Base-by-base conservation (phyloP, 768 basidiomycete genomes). In the Termitomyces sp. region DNA sequence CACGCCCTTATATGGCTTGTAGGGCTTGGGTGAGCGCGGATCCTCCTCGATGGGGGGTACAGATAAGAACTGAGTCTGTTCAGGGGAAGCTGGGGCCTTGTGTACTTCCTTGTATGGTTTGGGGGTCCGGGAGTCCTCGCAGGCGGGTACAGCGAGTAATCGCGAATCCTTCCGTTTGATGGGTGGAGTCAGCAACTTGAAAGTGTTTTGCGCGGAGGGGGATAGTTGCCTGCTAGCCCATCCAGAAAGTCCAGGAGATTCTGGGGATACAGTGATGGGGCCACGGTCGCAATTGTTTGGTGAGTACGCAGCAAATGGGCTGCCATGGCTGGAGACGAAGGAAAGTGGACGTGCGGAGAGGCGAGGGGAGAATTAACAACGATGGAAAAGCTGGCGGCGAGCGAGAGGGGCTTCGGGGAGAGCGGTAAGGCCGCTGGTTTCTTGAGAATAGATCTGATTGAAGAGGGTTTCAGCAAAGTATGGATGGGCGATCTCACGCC, bases 271-370 rank as follows among this genome's bases (percentile, higher is more conserved):
- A 36, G 77, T 73, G 68, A 87, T 86, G 10, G 88, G 81, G 0
- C 78, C 80, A 43, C 88, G 83, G 68, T 89, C 88, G 66, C 88
- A 89, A 0, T 77, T 77, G 52, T 75, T 67, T 0, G 86, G 71
- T 0, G 87, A 86, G 67, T 87, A 81, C 5, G 83, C 80, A 26
- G 77, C 71, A 68, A 80, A 82, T 5, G 82, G 26, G 82, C 77
- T 12, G 79, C 77, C 56, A 89, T 74, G 40, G 75, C 69, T 13
- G 87, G 82, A 1, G 86, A 82, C 13, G 84, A 81, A 7, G 85
- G 84, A 66, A 89, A 89, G 71, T 84, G 86, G 58, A 89, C 87
- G 66, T 82, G 85, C 3, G 78, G 74, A 5, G 77, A 80, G 55
- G 69, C 71, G 38, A 67, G 63, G 23, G 68, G 65, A 1, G 74